Conservation (phyloP, 441 rosid species). For the Euphorbia celastroides region DNA sequence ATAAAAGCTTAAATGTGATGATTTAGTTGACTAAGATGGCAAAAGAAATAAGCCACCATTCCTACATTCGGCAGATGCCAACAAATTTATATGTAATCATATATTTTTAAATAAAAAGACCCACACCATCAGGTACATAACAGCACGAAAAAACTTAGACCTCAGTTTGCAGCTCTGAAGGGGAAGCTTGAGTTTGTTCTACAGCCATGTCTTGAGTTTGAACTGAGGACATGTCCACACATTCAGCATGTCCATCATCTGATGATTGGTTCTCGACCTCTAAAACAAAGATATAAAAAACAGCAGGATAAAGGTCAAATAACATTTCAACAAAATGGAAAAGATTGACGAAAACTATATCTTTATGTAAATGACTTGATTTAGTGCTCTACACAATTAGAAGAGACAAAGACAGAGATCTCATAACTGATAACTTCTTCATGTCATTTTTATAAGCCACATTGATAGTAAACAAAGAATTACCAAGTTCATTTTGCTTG, state of each 20-base stretch:
- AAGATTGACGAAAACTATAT: not conserved
- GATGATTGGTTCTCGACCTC: not conserved
- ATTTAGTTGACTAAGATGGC: not conserved
- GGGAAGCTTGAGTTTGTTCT: slow-evolving; percentile 8
- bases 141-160: not conserved
- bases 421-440: not conserved
- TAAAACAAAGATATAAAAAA: not conserved
- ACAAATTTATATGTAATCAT: not conserved
- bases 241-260: not conserved
- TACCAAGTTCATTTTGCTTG: slow-evolving; percentile 31
- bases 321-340: no score
- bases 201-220: slow-evolving; percentile 7
- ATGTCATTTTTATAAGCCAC: slow-evolving; percentile 3
- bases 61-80: not conserved
- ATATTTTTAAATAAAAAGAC: not conserved
- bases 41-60: not conserved
- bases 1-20: not conserved
- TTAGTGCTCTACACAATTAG: not conserved
- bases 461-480: slow-evolving; percentile 9
- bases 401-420: not conserved
- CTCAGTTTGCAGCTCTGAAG: not conserved
- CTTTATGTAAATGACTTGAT: not conserved
- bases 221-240: not conserved
- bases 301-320: not conserved
- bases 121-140: not conserved